These are phyloP conservation scores for Mychonastes homosphaera DNA, from an alignment of 139 green algal genomes.

Conservation along the genomic window DNA sequence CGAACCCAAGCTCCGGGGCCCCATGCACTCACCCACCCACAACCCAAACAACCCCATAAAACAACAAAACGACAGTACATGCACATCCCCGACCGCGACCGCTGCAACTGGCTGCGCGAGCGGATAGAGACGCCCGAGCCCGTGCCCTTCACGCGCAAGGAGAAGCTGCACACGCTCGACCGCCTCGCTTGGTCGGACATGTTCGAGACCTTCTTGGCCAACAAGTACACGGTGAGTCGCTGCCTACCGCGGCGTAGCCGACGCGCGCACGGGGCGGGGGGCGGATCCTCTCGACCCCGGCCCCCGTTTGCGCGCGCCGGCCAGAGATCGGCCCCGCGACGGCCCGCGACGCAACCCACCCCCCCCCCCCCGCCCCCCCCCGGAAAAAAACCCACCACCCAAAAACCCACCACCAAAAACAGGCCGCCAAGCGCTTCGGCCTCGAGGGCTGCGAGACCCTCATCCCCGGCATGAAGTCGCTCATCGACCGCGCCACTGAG, in stretches of 20 bases:
- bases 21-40: no score
- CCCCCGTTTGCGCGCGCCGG: not conserved
- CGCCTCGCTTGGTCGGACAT: slow-evolving; percentile 85
- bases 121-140: slow-evolving; percentile 59
- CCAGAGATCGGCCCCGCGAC: not conserved
- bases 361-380: no score
- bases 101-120: slow-evolving; percentile 94
- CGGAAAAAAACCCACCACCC: slow-evolving; percentile 1
- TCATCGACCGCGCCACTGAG: slow-evolving; percentile 87
- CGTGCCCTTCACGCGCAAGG: slow-evolving; percentile 38
- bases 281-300: not conserved
- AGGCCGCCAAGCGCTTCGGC: slow-evolving; percentile 76
- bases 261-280: not conserved
- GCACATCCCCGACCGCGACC: slow-evolving; percentile 88
- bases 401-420: not conserved
- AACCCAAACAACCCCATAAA: no score
- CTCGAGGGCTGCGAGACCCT: slow-evolving; percentile 88
- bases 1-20: no score
- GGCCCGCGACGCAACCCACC: no score
- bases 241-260: not conserved
- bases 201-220: slow-evolving; percentile 94
- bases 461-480: slow-evolving; percentile 90
- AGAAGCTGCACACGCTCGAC: slow-evolving; percentile 85
- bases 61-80: no score
- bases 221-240: slow-evolving; percentile 67